phyloP scores from a whole-genome alignment of 306 rosid genomes.

The Malus domestica region ASM211411v1 NC_041799.1:869001-869500 shows the following conservation, averaged over 20 bases:
- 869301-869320: constrained; percentile 66
- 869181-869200: neutral
- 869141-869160: neutral
- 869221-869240: neutral
- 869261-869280: neutral
- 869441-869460: constrained; percentile 30
- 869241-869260: neutral
- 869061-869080: neutral
- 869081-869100: neutral
- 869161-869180: neutral
- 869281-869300: neutral
- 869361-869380: constrained; percentile 76
- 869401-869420: constrained; percentile 85
- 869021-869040: neutral
- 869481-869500: neutral
- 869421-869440: constrained; percentile 91
- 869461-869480: constrained; percentile 3
- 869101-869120: neutral
- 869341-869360: constrained; percentile 71
- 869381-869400: constrained; percentile 50
- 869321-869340: constrained; percentile 80
- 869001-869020: neutral
- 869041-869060: neutral
- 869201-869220: neutral
- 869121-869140: neutral